Evolutionary conservation across 2,329 filamentous ascomycete genomes (phyloP).

Genomic region (Xylariomycetidae sp.): DNA sequence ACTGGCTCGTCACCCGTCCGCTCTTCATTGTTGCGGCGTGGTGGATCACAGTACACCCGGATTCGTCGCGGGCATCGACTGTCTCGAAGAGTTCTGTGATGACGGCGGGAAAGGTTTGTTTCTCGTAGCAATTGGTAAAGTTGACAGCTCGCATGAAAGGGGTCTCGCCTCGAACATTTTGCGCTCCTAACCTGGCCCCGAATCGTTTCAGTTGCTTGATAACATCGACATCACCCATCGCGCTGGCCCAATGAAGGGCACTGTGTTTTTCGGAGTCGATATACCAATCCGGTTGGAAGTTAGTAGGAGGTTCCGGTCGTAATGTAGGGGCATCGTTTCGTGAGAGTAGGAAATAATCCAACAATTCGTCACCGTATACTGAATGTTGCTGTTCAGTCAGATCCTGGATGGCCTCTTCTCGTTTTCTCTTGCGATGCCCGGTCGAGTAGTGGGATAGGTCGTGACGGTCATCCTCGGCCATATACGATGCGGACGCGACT

Average conservation of each 20-base stretch:
- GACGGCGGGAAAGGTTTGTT: constrained; percentile 80
- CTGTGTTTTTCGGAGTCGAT: constrained; percentile 93
- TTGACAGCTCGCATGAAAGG: constrained; percentile 91
- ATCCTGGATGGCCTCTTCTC: constrained; percentile 59
- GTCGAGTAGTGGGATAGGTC: constrained; percentile 62
- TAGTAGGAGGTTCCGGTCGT: constrained; percentile 73
- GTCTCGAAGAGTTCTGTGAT: constrained; percentile 81
- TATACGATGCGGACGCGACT: constrained; percentile 77
- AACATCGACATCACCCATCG: constrained; percentile 93
- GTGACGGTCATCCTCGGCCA: constrained; percentile 76
- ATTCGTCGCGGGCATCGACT: constrained; percentile 72
- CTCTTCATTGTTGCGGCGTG: constrained; percentile 87
- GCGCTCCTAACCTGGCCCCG: constrained; percentile 67
- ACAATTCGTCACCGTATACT: constrained; percentile 84
- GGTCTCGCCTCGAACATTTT: constrained; percentile 75
- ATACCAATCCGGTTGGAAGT: constrained; percentile 85
- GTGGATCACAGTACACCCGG: constrained; percentile 85
- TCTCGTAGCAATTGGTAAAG: constrained; percentile 96
- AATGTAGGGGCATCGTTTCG: constrained; percentile 70
- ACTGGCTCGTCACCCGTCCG: constrained; percentile 75
- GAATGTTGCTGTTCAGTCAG: constrained; percentile 78
- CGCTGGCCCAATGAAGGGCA: constrained; percentile 92
- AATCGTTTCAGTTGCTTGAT: constrained; percentile 82
- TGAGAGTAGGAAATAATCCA: constrained; percentile 93
- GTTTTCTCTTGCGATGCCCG: constrained; percentile 72